These are phyloP conservation scores for Thoreauomyces humboldtii DNA, from an alignment of 192 early-diverging fungal species.

Conservation along the genomic window DNA sequence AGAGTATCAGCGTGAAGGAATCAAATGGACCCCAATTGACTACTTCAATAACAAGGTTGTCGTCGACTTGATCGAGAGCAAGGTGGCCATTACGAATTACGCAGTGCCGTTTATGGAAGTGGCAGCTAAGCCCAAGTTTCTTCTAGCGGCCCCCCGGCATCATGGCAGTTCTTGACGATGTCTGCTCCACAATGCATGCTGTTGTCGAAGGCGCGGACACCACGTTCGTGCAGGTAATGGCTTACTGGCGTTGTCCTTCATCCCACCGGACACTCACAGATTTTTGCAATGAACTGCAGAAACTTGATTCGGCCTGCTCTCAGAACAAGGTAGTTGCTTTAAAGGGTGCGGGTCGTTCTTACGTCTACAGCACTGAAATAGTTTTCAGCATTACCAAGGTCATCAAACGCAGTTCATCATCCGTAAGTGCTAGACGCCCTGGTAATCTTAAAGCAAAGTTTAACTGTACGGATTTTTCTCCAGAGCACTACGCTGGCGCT, in stretches of 20 bases:
- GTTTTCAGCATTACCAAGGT: constrained; percentile 51
- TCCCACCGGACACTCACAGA: too few species aligned
- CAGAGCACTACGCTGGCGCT: constrained; percentile 96
- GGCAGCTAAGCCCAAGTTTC: not conserved
- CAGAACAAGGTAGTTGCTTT: constrained; percentile 34
- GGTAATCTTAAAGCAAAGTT: constrained; percentile 42
- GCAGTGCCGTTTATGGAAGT: not conserved
- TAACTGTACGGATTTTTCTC: constrained; percentile 45
- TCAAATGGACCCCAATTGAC: constrained; percentile 98
- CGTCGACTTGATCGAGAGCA: constrained; percentile 97
- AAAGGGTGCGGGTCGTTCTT: not conserved
- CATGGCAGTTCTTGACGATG: constrained; percentile 89
- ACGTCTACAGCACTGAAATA: constrained; percentile 44
- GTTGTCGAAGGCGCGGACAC: constrained; percentile 58
- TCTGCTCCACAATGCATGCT: constrained; percentile 96
- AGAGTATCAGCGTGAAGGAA: constrained; percentile 93
- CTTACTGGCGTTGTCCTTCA: too few species aligned
- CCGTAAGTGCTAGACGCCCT: constrained; percentile 25
- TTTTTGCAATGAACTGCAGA: constrained; percentile 29
- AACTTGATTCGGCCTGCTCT: constrained; percentile 41
- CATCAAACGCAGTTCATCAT: constrained; percentile 44
- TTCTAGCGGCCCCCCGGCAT: constrained; percentile 84
- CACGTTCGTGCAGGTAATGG: constrained; percentile 46
- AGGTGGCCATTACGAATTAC: constrained; percentile 24
- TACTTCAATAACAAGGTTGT: constrained; percentile 99